Evolutionary conservation across 2,329 filamentous ascomycete genomes (phyloP).

Genomic region (Aspergillus sp.): DNA sequence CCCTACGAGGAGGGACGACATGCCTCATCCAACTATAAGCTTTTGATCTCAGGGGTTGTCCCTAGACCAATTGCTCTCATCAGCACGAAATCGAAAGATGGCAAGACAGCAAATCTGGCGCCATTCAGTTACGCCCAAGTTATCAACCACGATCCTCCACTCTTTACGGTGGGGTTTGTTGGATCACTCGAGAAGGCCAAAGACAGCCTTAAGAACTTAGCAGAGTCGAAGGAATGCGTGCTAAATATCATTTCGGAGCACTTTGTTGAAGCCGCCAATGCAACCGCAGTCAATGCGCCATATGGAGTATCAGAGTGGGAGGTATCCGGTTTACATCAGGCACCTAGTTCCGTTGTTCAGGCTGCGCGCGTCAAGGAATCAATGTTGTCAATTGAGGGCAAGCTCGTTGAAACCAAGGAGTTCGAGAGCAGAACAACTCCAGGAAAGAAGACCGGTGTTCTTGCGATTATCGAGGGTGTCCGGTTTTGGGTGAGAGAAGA

Average conservation of each 20-base stretch:
- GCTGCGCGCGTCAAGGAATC: conserved; percentile 76
- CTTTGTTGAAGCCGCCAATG: conserved; percentile 84
- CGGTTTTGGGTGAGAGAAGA: conserved; percentile 89
- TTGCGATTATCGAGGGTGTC: conserved; percentile 79
- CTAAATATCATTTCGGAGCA: conserved; percentile 87
- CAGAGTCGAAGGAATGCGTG: conserved; percentile 70
- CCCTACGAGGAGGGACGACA: conserved; percentile 71
- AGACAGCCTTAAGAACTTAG: conserved; percentile 74
- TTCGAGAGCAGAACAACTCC: conserved; percentile 71
- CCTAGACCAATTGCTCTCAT: conserved; percentile 76
- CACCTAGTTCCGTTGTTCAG: conserved; percentile 63
- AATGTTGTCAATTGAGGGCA: conserved; percentile 78
- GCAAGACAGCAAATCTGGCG: conserved; percentile 70
- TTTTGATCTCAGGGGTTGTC: conserved; percentile 78
- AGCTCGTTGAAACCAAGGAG: conserved; percentile 70
- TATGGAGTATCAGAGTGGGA: conserved; percentile 77
- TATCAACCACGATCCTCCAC: conserved; percentile 80
- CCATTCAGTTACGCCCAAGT: conserved; percentile 87
- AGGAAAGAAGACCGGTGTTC: conserved; percentile 71
- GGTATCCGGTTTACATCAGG: conserved; percentile 72
- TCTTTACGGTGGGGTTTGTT: conserved; percentile 68
- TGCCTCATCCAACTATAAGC: conserved; percentile 79
- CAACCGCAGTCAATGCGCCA: conserved; percentile 74
- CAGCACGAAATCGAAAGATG: conserved; percentile 61
- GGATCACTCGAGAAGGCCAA: conserved; percentile 64